Evolutionary conservation across 1,284 basidiomycete genomes (phyloP), one percentile per base, ranked within the genome.

Genomic region (Heterobasidion occidentale): DNA sequence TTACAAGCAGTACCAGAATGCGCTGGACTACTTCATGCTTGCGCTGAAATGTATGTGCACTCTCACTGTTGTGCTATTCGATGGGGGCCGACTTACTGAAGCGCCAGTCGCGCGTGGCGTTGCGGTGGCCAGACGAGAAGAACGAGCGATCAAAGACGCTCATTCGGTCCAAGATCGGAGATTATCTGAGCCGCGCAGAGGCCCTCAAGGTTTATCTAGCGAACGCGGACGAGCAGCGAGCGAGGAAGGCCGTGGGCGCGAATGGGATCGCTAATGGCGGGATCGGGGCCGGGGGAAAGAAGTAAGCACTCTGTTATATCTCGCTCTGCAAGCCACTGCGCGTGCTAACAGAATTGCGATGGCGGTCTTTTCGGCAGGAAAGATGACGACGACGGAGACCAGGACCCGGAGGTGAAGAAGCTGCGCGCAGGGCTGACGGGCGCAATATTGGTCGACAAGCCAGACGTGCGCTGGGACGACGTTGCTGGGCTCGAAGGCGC

Each of bases 11-110:
- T 94, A 94, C 72, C 90, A 92, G 75, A 97, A 98, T 78, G 83
- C 93, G 3, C 81, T 99, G 58, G 96, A 99, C 70, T 99, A 97
- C 74, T 99, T 99, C 71, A 94, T 98, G 90, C 89, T 98, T 74
- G 83, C 83, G 6, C 79, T 88, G 72, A 90, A 89, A 71, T 90
- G 85, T 88, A 61, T 46, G 57, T 60, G n/a, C 34, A 47, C 47
- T 53, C 33, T 48, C 35, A n/a, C 12, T 20, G 7, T 44, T 1
- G 15, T 27, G n/a, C 34, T 54, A 48, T 34, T n/a, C 9, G 19
- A 33, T 34, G 33, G 35, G 53, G 36, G 36, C 17, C 42, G 27
- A 12, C 19, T 36, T 27, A 34, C 27, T 8, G 38, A 44, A 11
- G 34, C 20, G 46, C 27, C 27, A 27, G 27, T 27, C 35, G 17